Conservation (phyloP, 2,329 filamentous ascomycete species). For the Piedraia hortae region DNA sequence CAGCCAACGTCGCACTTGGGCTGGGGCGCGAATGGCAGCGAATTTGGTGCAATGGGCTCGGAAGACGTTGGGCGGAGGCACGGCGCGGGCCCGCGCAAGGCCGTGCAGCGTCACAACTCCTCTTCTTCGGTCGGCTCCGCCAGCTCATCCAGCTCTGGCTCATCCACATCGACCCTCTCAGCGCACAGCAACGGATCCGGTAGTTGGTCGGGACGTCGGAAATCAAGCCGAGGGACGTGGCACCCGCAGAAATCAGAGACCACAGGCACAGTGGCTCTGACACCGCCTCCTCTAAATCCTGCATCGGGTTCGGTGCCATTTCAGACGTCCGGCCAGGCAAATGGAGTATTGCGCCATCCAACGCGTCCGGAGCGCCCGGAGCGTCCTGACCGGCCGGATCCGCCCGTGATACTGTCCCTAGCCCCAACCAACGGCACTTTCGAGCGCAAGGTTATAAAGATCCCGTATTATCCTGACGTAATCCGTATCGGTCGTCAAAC, state of each 20-base stretch:
- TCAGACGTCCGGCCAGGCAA: too few species aligned
- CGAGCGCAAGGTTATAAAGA: slow-evolving; percentile 82
- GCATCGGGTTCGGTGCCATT: too few species aligned
- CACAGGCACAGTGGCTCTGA: too few species aligned
- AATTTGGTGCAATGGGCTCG: slow-evolving; percentile 43
- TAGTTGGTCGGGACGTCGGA: slow-evolving; percentile 21
- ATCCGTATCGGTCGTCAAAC: slow-evolving; percentile 87
- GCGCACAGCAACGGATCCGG: slow-evolving; percentile 17
- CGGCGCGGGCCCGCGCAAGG: slow-evolving; percentile 48
- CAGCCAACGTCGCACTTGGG: slow-evolving; percentile 19
- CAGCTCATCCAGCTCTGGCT: slow-evolving; percentile 35
- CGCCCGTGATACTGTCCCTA: slow-evolving; percentile 57
- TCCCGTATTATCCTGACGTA: slow-evolving; percentile 83
- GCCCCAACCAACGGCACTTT: slow-evolving; percentile 87
- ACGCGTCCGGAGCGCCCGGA: too few species aligned
- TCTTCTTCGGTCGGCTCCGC: slow-evolving; percentile 50
- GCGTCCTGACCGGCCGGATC: slow-evolving; percentile 24
- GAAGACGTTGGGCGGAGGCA: slow-evolving; percentile 62
- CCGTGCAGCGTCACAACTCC: slow-evolving; percentile 63
- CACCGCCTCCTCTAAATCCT: too few species aligned
- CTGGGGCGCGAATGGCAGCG: slow-evolving; percentile 31
- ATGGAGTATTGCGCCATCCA: too few species aligned
- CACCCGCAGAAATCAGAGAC: slow-evolving; percentile 36
- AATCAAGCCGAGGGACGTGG: slow-evolving; percentile 30
- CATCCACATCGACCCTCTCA: slow-evolving; percentile 38